A percentile compares a stretch with the other conserved stretches of the same genome.
These are phyloP conservation scores for Cercospora sp. DNA, from an alignment of 2,329 filamentous ascomycete species.

Conservation along the genomic window DNA sequence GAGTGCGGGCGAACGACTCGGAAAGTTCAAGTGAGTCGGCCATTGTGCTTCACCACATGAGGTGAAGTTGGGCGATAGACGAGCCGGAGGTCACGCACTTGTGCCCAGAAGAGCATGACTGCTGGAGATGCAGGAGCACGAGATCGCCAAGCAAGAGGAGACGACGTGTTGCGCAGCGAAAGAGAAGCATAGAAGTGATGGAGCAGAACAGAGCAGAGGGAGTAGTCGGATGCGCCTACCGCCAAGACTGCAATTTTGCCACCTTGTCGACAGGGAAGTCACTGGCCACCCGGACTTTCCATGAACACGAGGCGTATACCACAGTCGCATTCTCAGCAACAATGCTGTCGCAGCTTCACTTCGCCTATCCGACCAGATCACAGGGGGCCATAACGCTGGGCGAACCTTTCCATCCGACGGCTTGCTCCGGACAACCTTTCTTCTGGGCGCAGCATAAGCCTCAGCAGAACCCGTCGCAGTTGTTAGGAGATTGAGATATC, in stretches of 20 bases:
- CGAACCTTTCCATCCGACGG: background rate
- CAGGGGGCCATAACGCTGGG: background rate
- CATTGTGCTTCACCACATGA: background rate
- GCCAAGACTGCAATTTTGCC: background rate
- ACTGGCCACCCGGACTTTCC: background rate
- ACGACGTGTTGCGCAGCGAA: background rate
- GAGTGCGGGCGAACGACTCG: background rate
- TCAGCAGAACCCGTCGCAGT: too few species aligned
- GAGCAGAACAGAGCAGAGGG: background rate
- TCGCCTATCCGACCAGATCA: background rate
- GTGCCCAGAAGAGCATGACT: background rate
- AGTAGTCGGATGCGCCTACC: background rate
- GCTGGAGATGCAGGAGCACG: background rate
- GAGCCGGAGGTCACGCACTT: background rate
- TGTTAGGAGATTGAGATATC: too few species aligned
- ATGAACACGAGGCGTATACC: background rate
- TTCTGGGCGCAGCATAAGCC: too few species aligned
- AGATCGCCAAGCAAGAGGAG: background rate
- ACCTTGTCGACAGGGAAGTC: background rate
- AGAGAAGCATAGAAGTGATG: background rate
- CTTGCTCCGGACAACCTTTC: background rate
- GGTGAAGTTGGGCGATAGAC: background rate
- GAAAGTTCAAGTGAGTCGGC: background rate
- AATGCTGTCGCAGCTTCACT: background rate
- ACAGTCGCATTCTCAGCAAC: background rate